Base-by-base conservation (phyloP, 805 yeast genomes). In the Sungouiozyma ichnusensis region DNA sequence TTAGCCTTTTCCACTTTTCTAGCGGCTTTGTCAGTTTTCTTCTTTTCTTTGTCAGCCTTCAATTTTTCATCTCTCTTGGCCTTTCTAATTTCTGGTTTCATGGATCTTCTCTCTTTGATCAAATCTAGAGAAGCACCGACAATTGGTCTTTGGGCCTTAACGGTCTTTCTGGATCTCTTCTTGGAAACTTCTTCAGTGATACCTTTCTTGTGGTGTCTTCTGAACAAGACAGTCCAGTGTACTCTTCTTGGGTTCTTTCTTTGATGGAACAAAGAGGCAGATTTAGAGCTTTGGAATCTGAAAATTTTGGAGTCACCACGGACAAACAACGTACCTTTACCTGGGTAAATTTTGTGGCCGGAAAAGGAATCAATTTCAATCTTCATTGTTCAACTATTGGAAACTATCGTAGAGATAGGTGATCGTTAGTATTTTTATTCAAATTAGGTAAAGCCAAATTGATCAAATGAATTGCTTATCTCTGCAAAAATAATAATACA, bases 201-300 rank as follows among this genome's bases (percentile, higher is more conserved):
- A 78, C 99, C 99, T 79, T 92, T 92, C 84, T 86, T 87, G 94
- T 92, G 97, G 77, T 90, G 96, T 77, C 95, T 85, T 82, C 99
- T 90, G 90, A 77, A 92, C 65, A 92, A 80, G 66, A 90, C 97
- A 59, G 99, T 92, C 99, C 99, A 92, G 55, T 97, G 81, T 70
- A 92, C 81, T 81, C 96, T 85, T 82, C 99, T 88, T 77, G 99
- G 99, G 88, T 92, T 92, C 94, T 92, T 92, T 83, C 97, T 87
- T 80, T 92, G 99, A 68, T 81, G 80, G 92, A 92, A 92, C 67
- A 92, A 82, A 69, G 97, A 87, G 65, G 95, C 90, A 68, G 94
- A 79, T 77, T 92, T 92, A 62, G 97, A 84, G 72, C 85, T 80
- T 73, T 84, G 94, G 92, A 92, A 92, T 81, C 99, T 88, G 95